Conservation (phyloP, 768 basidiomycete species). For the Hydnomerulius pinastri region DNA sequence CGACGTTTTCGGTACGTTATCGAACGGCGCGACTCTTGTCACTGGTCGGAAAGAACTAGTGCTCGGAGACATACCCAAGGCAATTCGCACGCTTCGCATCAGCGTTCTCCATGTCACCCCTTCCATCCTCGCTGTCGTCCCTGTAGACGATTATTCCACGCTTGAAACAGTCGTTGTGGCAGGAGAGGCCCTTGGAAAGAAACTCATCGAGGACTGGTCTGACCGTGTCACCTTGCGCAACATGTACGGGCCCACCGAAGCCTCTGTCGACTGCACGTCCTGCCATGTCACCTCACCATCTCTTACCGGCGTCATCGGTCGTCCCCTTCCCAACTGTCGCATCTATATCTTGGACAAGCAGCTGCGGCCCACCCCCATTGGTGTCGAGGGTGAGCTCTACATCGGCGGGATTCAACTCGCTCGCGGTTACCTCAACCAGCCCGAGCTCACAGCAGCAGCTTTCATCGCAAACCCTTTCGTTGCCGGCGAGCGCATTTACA, state of each 20-base stretch:
- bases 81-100: constrained; percentile 13
- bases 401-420: no score
- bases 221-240: constrained; percentile 14
- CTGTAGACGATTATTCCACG: constrained; percentile 13
- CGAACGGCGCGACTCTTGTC: no score
- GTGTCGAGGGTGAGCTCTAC: no score
- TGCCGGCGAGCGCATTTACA: constrained; percentile 17
- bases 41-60: no score
- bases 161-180: constrained; percentile 18
- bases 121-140: constrained; percentile 16
- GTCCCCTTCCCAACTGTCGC: constrained; percentile 20
- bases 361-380: constrained; percentile 14
- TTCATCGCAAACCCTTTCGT: constrained; percentile 23
- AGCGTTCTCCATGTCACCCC: constrained; percentile 21
- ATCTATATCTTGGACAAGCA: constrained; percentile 19
- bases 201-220: no score
- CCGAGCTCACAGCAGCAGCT: constrained; percentile 16
- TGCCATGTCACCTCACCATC: constrained; percentile 17
- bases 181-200: no score
- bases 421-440: no score
- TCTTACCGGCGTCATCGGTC: no score
- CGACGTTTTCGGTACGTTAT: no score
- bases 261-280: constrained; percentile 15
- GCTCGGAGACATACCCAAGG: constrained; percentile 18
- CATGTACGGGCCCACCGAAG: constrained; percentile 25